Conservation (phyloP, 768 basidiomycete genomes). For the Inosperma sp. region DNA sequence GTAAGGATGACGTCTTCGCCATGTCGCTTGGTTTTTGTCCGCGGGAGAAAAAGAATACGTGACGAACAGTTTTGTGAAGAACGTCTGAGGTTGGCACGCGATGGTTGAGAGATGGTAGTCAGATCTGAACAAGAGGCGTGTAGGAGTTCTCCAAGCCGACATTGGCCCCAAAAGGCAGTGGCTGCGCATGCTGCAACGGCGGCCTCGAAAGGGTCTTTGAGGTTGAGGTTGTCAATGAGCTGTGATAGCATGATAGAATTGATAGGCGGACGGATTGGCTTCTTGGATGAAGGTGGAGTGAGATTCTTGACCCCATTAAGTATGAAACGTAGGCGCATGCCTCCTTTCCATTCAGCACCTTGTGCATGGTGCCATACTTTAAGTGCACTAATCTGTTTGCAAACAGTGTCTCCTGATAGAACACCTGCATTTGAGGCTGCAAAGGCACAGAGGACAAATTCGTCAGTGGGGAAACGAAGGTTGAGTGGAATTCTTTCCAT, state of each 20-base stretch:
- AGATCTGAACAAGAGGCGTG: conserved; percentile 5
- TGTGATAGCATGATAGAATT: conserved; percentile 16
- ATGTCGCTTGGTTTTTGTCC: conserved; percentile 19
- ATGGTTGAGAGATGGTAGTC: conserved; percentile 7
- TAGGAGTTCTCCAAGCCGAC: conserved; percentile 30
- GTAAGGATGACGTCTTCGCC: conserved; percentile 22
- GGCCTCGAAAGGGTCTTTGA: conserved; percentile 18
- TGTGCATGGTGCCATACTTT: conserved; percentile 34
- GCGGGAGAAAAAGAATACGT: conserved; percentile 20
- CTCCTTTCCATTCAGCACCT: conserved; percentile 19
- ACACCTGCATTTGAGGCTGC: conserved; percentile 21
- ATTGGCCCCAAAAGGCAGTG: conserved; percentile 32
- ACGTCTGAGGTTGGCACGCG: conserved; percentile 1
- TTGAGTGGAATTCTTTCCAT: conserved; percentile 11
- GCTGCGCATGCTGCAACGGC: conserved; percentile 21
- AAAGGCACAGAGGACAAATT: conserved; percentile 28
- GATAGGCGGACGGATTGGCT: conserved; percentile 19
- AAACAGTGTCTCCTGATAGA: conserved; percentile 16
- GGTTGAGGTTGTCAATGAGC: conserved; percentile 17
- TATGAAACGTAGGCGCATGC: conserved; percentile 19
- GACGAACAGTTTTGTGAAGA: conserved; percentile 6
- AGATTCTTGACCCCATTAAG: conserved; percentile 23
- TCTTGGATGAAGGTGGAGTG: conserved; percentile 17
- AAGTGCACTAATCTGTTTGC: conserved; percentile 23
- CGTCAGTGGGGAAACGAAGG: conserved; percentile 20